Percentiles rank a stretch among this genome's conserved stretches.
phyloP scores from a whole-genome alignment of 176 grass and related monocot genomes.

The Puya raimondii region DNA sequence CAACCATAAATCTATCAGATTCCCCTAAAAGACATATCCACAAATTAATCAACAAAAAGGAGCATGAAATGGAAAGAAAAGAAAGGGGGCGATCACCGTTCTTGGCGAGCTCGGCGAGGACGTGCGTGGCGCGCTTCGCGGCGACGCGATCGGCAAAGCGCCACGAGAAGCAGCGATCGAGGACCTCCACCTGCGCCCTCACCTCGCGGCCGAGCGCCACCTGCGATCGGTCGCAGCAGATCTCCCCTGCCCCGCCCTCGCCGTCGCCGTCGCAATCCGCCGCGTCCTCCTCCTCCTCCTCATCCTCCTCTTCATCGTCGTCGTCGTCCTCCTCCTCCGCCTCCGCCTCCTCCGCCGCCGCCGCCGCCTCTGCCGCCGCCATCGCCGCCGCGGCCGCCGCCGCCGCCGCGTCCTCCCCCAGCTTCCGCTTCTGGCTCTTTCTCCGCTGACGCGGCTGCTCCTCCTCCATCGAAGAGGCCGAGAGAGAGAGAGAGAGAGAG shows the following conservation, averaged over 20 bases:
- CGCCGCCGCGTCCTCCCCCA: conserved; percentile 29
- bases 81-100: conserved; percentile 45
- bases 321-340: conserved; percentile 49
- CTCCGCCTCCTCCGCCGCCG: conserved; percentile 23
- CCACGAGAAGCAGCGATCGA: conserved; percentile 72
- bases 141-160: conserved; percentile 58
- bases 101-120: conserved; percentile 85
- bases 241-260: conserved; percentile 31
- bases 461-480: conserved; percentile 52
- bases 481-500: conserved; percentile 28
- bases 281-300: conserved; percentile 11
- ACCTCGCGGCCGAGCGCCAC: conserved; percentile 57
- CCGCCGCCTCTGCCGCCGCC: conserved; percentile 34
- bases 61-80: not conserved
- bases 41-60: not conserved
- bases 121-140: conserved; percentile 75
- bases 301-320: conserved; percentile 19
- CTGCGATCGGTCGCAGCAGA: conserved; percentile 60
- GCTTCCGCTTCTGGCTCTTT: conserved; percentile 51
- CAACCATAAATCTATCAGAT: conserved; percentile 21
- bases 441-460: conserved; percentile 45
- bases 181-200: conserved; percentile 70
- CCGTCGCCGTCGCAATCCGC: not conserved
- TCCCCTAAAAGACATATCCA: not conserved
- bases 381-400: not conserved